A percentile compares a stretch with the other conserved stretches of the same genome.
Evolutionary conservation across 257 asterid genomes (phyloP).

Genomic region (Anisodus acutangulus): DNA sequence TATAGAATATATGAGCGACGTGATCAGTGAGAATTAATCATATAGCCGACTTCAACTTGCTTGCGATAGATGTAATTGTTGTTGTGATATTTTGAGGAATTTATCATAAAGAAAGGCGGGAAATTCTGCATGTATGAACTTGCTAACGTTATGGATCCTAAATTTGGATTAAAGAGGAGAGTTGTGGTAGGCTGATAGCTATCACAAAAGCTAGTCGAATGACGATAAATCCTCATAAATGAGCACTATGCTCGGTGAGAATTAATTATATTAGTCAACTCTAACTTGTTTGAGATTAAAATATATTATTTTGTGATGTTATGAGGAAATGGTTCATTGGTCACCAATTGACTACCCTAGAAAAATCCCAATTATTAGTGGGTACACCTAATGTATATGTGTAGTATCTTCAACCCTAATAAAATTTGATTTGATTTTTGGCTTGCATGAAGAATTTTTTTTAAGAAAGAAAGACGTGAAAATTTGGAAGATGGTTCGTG

Average conservation of each 20-base stretch:
- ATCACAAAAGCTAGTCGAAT: background rate
- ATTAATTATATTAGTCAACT: background rate
- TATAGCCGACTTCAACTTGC: background rate
- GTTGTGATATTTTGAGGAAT: background rate
- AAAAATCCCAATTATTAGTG: constrained; percentile 33
- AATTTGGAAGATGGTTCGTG: constrained; percentile 15
- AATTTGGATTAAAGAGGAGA: background rate
- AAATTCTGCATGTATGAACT: background rate
- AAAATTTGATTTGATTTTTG: background rate
- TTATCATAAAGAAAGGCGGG: background rate
- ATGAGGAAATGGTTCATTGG: background rate
- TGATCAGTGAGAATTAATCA: background rate
- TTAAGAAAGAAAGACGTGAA: background rate
- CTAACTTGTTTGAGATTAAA: background rate
- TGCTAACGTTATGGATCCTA: background rate
- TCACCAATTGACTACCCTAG: background rate
- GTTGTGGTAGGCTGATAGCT: background rate
- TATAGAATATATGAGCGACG: background rate
- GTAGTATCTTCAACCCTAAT: constrained; percentile 25
- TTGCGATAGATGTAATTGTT: background rate
- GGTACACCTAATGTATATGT: constrained; percentile 34
- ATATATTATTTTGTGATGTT: background rate
- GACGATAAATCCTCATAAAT: background rate
- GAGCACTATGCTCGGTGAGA: background rate
- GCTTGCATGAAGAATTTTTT: background rate